phyloP scores from a whole-genome alignment of 345 rosid genomes.

The Aquilaria yunnanensis region DNA sequence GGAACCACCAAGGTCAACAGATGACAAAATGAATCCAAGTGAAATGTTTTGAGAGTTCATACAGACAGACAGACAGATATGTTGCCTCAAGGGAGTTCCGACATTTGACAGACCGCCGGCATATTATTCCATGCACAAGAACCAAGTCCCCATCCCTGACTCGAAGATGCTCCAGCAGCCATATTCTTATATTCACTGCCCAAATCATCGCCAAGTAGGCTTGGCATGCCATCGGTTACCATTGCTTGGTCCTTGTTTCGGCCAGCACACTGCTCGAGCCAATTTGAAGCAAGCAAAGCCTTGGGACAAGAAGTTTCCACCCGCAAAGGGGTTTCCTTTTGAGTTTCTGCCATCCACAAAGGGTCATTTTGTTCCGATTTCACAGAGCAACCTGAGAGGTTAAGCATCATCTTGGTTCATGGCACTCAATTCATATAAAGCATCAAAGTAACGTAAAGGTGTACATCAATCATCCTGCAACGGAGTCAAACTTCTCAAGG shows the following conservation, averaged over 20 bases:
- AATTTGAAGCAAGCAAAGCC: constrained; percentile 65
- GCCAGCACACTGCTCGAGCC: constrained; percentile 61
- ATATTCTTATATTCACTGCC: constrained; percentile 54
- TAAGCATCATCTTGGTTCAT: constrained; percentile 2
- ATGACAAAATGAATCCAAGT: no score
- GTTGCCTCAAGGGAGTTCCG: constrained; percentile 42
- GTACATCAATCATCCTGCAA: no score
- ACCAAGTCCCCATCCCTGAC: constrained; percentile 55
- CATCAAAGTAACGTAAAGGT: background rate
- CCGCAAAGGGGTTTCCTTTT: constrained; percentile 21
- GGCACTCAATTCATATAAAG: background rate
- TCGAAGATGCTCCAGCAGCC: constrained; percentile 34
- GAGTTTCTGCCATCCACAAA: constrained; percentile 29
- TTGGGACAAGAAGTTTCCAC: constrained; percentile 45
- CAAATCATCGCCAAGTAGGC: constrained; percentile 69
- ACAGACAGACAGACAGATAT: no score
- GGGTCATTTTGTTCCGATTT: constrained; percentile 39
- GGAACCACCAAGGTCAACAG: no score
- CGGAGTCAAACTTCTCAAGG: no score
- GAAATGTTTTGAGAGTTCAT: no score
- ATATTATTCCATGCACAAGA: constrained; percentile 81
- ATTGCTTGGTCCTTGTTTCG: constrained; percentile 41
- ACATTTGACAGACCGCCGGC: constrained; percentile 74
- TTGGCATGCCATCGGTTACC: constrained; percentile 56
- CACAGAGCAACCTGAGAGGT: constrained; percentile 29